phyloP scores from a whole-genome alignment of 768 basidiomycete genomes.

The Leccinum truebloodii region DNA sequence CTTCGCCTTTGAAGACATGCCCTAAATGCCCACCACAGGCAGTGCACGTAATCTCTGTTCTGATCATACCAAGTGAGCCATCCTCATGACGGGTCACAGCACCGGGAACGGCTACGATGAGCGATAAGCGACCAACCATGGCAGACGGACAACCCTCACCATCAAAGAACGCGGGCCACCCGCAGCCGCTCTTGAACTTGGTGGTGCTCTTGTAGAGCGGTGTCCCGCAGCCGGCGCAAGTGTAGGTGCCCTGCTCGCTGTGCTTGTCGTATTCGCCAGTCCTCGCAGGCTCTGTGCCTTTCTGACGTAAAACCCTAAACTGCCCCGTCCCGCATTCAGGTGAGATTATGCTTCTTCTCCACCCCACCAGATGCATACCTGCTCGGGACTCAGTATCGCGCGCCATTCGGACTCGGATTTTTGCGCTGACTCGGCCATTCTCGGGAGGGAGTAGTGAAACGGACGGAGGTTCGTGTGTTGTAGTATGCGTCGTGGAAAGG shows the following conservation, averaged over 20 bases:
- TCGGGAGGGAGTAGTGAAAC: constrained; percentile 6
- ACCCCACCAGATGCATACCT: constrained; percentile 46
- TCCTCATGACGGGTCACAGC: constrained; percentile 83
- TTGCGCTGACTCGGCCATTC: constrained; percentile 23
- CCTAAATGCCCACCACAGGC: constrained; percentile 94
- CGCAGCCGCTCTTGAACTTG: constrained; percentile 92
- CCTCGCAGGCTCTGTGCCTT: constrained; percentile 81
- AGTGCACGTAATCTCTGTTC: constrained; percentile 87
- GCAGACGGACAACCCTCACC: constrained; percentile 43
- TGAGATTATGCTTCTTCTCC: neutral
- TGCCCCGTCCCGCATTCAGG: constrained; percentile 29
- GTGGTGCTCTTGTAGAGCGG: constrained; percentile 87
- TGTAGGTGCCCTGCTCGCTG: constrained; percentile 65
- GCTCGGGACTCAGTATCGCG: constrained; percentile 75
- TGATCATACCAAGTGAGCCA: constrained; percentile 57
- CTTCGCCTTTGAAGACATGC: constrained; percentile 77
- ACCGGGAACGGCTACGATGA: constrained; percentile 76
- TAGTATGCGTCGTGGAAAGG: constrained; percentile 2
- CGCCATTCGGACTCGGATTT: constrained; percentile 84
- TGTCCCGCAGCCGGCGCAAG: constrained; percentile 77
- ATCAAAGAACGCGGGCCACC: constrained; percentile 98
- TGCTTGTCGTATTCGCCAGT: constrained; percentile 82
- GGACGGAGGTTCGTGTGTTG: neutral
- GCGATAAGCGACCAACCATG: constrained; percentile 1
- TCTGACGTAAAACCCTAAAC: constrained; percentile 85